Conservation (phyloP, 345 rosid genomes). For the Eucalyptus rudis region DNA sequence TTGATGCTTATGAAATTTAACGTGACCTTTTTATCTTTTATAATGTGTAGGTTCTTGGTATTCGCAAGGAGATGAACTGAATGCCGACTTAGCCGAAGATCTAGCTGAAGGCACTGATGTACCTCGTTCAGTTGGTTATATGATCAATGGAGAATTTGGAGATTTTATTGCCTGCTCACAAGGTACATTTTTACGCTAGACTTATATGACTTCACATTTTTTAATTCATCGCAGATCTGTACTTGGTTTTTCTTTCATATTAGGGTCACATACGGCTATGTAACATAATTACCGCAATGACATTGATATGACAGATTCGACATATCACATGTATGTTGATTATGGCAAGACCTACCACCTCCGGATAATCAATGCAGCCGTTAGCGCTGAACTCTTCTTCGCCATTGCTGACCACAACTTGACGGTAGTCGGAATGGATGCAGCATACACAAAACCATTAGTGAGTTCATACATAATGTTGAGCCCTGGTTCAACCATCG, state of each 20-base stretch:
- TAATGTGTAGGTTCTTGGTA: slow-evolving; percentile 1
- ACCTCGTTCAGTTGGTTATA: neutral
- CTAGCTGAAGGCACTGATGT: neutral
- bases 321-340: neutral
- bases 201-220: neutral
- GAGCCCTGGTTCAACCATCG: slow-evolving; percentile 23
- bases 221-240: neutral
- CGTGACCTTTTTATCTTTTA: neutral
- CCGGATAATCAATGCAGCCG: slow-evolving; percentile 13
- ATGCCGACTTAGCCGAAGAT: neutral
- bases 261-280: neutral
- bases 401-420: slow-evolving; percentile 10
- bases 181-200: neutral
- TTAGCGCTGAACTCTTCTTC: slow-evolving; percentile 10
- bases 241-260: neutral
- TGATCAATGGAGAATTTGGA: neutral
- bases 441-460: slow-evolving; percentile 10
- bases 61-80: neutral
- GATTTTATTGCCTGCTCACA: neutral
- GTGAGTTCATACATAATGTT: neutral
- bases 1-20: neutral
- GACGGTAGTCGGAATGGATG: slow-evolving; percentile 19
- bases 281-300: neutral
- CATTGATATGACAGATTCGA: neutral
- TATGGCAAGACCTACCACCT: slow-evolving; percentile 15